phyloP scores from a whole-genome alignment of 257 asterid species.

The Mitragyna speciosa region DNA sequence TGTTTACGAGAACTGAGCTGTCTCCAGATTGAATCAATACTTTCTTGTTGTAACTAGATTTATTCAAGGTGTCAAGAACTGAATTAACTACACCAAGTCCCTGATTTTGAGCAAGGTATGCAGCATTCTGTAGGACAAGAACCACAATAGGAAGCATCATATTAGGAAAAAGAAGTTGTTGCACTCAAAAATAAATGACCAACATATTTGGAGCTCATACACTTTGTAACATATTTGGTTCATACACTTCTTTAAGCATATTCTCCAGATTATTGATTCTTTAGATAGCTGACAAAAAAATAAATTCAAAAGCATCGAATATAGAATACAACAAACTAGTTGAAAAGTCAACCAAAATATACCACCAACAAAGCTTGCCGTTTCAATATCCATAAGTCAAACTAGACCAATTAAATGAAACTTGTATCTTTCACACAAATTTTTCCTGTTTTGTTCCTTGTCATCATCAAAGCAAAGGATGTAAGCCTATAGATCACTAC shows the following conservation, averaged over 20 bases:
- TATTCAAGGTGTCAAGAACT: conserved; percentile 53
- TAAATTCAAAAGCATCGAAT: neutral
- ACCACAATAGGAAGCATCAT: conserved; percentile 9
- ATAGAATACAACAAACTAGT: neutral
- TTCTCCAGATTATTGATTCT: neutral
- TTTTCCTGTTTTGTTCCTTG: neutral
- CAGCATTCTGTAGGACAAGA: conserved; percentile 59
- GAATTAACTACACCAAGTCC: conserved; percentile 67
- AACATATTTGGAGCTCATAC: neutral
- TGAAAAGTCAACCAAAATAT: neutral
- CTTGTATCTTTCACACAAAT: neutral
- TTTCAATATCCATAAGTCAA: neutral
- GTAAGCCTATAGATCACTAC: neutral
- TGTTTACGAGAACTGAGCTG: conserved; percentile 54
- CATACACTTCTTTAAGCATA: neutral
- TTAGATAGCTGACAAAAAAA: neutral
- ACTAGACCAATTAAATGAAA: neutral
- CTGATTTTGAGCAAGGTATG: conserved; percentile 62
- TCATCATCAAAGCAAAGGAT: neutral
- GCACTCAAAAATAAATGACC: neutral
- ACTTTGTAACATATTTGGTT: neutral
- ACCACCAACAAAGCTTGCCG: neutral
- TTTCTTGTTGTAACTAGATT: conserved; percentile 55
- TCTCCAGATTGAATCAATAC: conserved; percentile 62
- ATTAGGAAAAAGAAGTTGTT: neutral